Evolutionary conservation across 192 early-diverging fungal genomes (phyloP), one percentile per base, ranked within the genome.

Genomic region (Coemansia sp.): DNA sequence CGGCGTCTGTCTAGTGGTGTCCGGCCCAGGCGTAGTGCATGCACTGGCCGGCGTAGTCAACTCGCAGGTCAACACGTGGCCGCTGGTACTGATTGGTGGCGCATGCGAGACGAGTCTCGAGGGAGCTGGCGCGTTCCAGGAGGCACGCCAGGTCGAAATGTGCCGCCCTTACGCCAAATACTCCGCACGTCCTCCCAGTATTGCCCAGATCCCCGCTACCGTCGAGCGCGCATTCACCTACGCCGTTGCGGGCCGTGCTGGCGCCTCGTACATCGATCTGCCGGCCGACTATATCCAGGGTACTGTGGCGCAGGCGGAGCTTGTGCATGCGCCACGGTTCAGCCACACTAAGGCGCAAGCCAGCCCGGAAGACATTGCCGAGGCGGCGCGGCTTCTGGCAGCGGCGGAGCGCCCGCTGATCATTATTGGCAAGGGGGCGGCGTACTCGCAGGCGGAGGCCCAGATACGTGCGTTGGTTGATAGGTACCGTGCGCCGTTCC

Each of bases 371-470:
- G 72, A 52, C 15, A 55, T 91, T 0, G 38, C 53, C 9, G 31
- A 56, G 31, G 87, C 88, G 9, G 76, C 63, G 25, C 23, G 34
- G 19, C 47, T 83, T 17, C 67, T 91, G 44, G 36, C 37, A 2
- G 28, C 48, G 6, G 87, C 89, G 10, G 72, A 83, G 38, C 61
- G 53, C 27, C 89, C 89, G 50, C 65, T 91, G 54, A 61, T 90
- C 2, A 79, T 91, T 11, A 71, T 90, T 6, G 89, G 89, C n/a
- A 91, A 91, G 80, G 89, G 89, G 56, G 86, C 86, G 29, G 81
- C 87, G 19, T 91, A 87, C 66, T 74, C 89, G 19, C 66, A 87
- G 27, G 88, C 87, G 0, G 89, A 90, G 61, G 58, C 59, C 23
- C 85, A 85, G 64, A 55, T 89, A 27, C 65, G 61, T 13, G 67